phyloP scores from a whole-genome alignment of 495 filamentous ascomycete species.

The Beverwykella pulmonaria region DNA sequence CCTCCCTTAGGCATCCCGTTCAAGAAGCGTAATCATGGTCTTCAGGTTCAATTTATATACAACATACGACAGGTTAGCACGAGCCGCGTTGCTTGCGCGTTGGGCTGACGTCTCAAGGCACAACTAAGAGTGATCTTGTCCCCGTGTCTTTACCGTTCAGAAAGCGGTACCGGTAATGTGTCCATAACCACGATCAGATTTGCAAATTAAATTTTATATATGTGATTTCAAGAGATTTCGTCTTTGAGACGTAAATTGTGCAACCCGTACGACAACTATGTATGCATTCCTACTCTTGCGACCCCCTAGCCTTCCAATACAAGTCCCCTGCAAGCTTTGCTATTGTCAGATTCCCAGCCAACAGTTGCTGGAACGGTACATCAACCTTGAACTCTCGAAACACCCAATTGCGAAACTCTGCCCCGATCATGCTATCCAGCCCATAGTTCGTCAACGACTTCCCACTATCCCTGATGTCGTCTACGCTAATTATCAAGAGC shows the following conservation, averaged over 20 bases:
- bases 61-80: not conserved
- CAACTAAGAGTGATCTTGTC: too few species aligned
- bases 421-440: constrained; percentile 22
- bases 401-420: constrained; percentile 15
- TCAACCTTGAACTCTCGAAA: constrained; percentile 11
- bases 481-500: constrained; percentile 7
- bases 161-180: too few species aligned
- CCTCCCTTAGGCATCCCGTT: not conserved
- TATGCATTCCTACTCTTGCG: not conserved
- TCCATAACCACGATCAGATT: too few species aligned
- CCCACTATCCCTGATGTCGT: constrained; percentile 1
- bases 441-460: constrained; percentile 4
- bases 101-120: too few species aligned
- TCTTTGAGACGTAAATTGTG: too few species aligned
- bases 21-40: not conserved
- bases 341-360: constrained; percentile 10
- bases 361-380: constrained; percentile 4
- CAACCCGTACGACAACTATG: too few species aligned
- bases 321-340: constrained; percentile 1
- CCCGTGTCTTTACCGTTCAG: too few species aligned
- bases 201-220: too few species aligned
- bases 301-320: not conserved
- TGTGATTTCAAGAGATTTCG: too few species aligned
- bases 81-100: too few species aligned
- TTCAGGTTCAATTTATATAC: not conserved